Evolutionary conservation across 2,329 filamentous ascomycete species (phyloP), one percentile per base, ranked within the genome.

Genomic region (Cladobotryum protrusum): DNA sequence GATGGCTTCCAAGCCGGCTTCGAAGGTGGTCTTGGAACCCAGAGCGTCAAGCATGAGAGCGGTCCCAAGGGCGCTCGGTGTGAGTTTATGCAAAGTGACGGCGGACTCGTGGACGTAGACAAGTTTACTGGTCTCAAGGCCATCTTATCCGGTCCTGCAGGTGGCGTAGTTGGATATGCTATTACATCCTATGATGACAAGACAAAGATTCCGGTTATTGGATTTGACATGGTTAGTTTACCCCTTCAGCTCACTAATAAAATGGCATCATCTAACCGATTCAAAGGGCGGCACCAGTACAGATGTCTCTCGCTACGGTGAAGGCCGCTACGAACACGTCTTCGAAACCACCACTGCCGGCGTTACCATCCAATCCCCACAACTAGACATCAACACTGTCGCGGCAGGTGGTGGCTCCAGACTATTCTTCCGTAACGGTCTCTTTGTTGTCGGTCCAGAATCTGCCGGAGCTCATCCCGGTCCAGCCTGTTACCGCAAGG

Each of bases 81-180:
- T 69, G 90, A 96, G 65, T 96, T 96, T 58, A 96, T 96, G 90
- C 89, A 96, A 66, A 90, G 86, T 9, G 88, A 95, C 56, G 89
- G 88, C 18, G 82, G 82, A 0, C 65, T 85, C 2, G 81, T 85
- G 0, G 86, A 90, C 55, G 86, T 90, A 0, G 83, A 87, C 49
- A 84, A 81, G 56, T 95, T 96, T 62, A 91, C 87, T 0, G 91
- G 91, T 0, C 71, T 96, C 4, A 84, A 86, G 59, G 89, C 89
- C 2, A 95, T 96, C 52, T 65, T 96, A 2, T 95, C 89, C 1
- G 91, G 91, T 0, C 91, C 91, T 1, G 91, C 91, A n/a, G 91
- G 90, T 32, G 91, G 91, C 37, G 91, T 96, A 0, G 90, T 96
- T 0, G 91, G 91, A 4, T 96, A 96, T 65, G 90, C 91, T 15